These are phyloP conservation scores for Umbelopsis isabellina DNA, from an alignment of 192 early-diverging fungal genomes.

Conservation along the genomic window DNA sequence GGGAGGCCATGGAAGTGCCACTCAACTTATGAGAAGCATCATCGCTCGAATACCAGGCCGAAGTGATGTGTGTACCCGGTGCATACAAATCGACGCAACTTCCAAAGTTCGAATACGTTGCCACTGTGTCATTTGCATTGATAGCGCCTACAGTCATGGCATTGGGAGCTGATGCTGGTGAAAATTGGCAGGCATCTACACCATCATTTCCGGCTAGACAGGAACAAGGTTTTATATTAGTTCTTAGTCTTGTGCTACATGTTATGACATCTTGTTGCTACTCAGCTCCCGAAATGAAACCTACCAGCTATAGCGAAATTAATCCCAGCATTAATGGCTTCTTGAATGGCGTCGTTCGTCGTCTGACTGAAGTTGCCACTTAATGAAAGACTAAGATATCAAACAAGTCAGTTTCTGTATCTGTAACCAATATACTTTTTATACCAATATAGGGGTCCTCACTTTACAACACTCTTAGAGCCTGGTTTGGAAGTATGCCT, in stretches of 20 bases:
- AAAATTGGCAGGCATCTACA: constrained; percentile 52
- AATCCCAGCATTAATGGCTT: constrained; percentile 46
- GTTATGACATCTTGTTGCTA: not conserved
- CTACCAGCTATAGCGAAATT: constrained; percentile 49
- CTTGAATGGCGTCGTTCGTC: constrained; percentile 44
- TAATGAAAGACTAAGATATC: constrained; percentile 40
- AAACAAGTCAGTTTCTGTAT: not conserved
- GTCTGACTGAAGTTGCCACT: constrained; percentile 42
- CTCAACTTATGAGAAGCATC: constrained; percentile 61
- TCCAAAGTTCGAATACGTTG: constrained; percentile 55
- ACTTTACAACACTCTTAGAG: constrained; percentile 10
- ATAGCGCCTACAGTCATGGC: constrained; percentile 61
- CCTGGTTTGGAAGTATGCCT: not conserved
- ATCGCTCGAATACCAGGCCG: constrained; percentile 58
- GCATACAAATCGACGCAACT: constrained; percentile 51
- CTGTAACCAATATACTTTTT: not conserved
- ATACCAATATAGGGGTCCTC: not conserved
- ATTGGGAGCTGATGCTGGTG: constrained; percentile 50
- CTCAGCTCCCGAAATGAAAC: not conserved
- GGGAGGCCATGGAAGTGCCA: constrained; percentile 78
- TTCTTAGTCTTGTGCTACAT: no score
- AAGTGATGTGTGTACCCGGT: constrained; percentile 47
- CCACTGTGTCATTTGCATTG: constrained; percentile 55
- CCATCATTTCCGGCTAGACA: constrained; percentile 50
- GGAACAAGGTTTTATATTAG: not conserved